Conservation (phyloP, 2,329 filamentous ascomycete species). For the Neopestalotiopsis sp. region DNA sequence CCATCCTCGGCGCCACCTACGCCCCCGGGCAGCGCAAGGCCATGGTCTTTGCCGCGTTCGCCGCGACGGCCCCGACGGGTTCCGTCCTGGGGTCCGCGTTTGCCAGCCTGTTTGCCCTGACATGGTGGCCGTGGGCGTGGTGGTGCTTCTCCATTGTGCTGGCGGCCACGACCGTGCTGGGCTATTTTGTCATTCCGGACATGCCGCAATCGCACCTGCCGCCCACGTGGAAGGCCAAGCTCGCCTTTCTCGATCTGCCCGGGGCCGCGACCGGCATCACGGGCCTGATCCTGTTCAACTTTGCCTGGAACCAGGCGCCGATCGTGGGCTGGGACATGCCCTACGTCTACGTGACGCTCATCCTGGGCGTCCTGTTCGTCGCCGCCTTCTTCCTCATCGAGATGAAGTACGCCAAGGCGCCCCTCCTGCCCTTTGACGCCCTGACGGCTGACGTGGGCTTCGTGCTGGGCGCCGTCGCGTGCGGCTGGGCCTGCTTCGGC, state of each 20-base stretch:
- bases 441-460: slow-evolving; percentile 55
- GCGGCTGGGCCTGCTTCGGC: slow-evolving; percentile 60
- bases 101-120: slow-evolving; percentile 31
- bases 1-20: slow-evolving; percentile 59
- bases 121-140: slow-evolving; percentile 39
- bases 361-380: slow-evolving; percentile 55
- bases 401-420: slow-evolving; percentile 46
- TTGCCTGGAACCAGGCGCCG: slow-evolving; percentile 65
- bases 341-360: slow-evolving; percentile 55
- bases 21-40: slow-evolving; percentile 39
- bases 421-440: slow-evolving; percentile 62
- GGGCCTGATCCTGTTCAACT: slow-evolving; percentile 59
- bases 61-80: slow-evolving; percentile 38
- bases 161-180: slow-evolving; percentile 28
- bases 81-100: slow-evolving; percentile 36
- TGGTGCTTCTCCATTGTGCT: slow-evolving; percentile 34
- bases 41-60: slow-evolving; percentile 41
- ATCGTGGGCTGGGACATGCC: slow-evolving; percentile 55
- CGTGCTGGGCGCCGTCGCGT: slow-evolving; percentile 59
- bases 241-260: slow-evolving; percentile 31
- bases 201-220: slow-evolving; percentile 16
- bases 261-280: slow-evolving; percentile 46
- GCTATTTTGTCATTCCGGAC: slow-evolving; percentile 25
- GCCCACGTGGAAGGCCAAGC: slow-evolving; percentile 10
- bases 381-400: slow-evolving; percentile 57